phyloP scores from a whole-genome alignment of 352 stramenopile species.

The Thalassiosira pacifica region DNA sequence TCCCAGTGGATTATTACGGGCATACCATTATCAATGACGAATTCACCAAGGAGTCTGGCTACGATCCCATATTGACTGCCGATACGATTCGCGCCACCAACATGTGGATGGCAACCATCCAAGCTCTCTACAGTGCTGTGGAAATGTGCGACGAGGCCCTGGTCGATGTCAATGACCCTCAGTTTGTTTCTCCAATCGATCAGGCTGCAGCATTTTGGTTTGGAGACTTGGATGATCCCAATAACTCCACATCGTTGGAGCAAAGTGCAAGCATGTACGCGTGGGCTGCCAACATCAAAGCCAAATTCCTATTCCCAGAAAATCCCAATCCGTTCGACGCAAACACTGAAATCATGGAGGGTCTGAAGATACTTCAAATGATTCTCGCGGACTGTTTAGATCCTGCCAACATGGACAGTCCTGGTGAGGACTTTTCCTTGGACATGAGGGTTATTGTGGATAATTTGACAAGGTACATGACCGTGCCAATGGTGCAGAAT shows the following conservation, averaged over 20 bases:
- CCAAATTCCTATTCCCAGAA: conserved; percentile 56
- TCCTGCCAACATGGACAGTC: neutral
- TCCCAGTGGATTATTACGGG: conserved; percentile 71
- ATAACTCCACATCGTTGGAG: neutral
- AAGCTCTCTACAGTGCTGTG: conserved; percentile 74
- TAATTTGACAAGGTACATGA: conserved; percentile 66
- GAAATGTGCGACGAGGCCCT: conserved; percentile 58
- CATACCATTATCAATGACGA: conserved; percentile 82
- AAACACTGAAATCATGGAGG: conserved; percentile 70
- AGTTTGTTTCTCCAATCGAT: conserved; percentile 63
- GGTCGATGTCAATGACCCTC: conserved; percentile 11
- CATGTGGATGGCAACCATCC: conserved; percentile 79
- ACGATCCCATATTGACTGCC: conserved; percentile 47
- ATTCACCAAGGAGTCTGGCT: conserved; percentile 71
- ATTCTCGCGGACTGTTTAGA: conserved; percentile 40
- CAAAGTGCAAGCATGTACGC: conserved; percentile 70
- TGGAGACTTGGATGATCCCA: conserved; percentile 61
- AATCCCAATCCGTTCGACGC: conserved; percentile 49
- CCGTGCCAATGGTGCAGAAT: conserved; percentile 81
- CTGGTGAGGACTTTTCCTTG: conserved; percentile 6
- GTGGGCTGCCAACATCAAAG: conserved; percentile 57
- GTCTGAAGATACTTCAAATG: conserved; percentile 63
- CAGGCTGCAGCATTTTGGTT: conserved; percentile 80
- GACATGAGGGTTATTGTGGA: conserved; percentile 59
- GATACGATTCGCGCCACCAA: conserved; percentile 73